A percentile compares a stretch with the other conserved stretches of the same genome.
These are phyloP conservation scores for Moricandia moricandioides DNA, from an alignment of 345 rosid genomes.

Conservation along the genomic window DNA sequence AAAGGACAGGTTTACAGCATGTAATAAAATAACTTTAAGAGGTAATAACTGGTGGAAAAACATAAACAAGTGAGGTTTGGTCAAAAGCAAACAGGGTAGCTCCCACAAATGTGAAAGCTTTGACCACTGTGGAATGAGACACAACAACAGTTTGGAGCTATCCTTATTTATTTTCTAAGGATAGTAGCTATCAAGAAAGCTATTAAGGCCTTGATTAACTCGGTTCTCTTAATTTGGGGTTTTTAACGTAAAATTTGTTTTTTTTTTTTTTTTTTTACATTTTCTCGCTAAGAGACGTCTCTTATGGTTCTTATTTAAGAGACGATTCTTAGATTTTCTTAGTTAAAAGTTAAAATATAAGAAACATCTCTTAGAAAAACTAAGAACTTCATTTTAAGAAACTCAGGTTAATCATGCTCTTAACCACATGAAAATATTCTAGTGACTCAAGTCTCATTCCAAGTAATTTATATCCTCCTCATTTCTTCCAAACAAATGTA, in stretches of 20 bases:
- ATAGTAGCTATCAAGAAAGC: not conserved
- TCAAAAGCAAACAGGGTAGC: not conserved
- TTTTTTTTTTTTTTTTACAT: too few relatives aligned
- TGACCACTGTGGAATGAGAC: not conserved
- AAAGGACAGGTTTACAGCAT: not conserved
- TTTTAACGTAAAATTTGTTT: too few relatives aligned
- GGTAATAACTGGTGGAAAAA: not conserved
- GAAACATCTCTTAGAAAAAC: too few relatives aligned
- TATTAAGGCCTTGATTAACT: too few relatives aligned
- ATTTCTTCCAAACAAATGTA: not conserved
- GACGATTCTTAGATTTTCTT: too few relatives aligned
- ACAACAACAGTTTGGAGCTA: not conserved
- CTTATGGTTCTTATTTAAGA: too few relatives aligned
- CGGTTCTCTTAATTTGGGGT: too few relatives aligned
- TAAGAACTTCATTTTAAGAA: too few relatives aligned
- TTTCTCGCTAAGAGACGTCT: too few relatives aligned
- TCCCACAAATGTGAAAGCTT: not conserved
- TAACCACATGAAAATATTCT: not conserved
- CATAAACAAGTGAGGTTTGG: conserved; percentile 11
- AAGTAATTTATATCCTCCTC: not conserved
- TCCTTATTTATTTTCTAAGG: not conserved
- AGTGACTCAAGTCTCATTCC: not conserved
- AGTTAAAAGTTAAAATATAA: too few relatives aligned
- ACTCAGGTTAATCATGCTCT: too few relatives aligned
- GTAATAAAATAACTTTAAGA: not conserved